Conservation (phyloP, 768 basidiomycete species). For the Psilocybe azurescens region DNA sequence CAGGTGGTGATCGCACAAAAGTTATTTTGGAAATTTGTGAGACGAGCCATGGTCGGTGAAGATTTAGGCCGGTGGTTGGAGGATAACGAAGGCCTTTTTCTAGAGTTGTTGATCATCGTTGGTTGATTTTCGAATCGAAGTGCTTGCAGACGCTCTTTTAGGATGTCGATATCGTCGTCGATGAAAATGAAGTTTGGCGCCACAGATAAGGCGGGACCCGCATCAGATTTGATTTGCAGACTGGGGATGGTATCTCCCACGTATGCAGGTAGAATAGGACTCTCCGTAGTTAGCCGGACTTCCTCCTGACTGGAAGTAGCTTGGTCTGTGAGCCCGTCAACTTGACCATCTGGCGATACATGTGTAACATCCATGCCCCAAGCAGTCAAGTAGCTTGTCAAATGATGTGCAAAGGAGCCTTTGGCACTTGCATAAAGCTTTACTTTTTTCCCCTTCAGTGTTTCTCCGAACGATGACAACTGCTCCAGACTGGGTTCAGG, state of each 20-base stretch:
- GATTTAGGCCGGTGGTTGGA: constrained; percentile 78
- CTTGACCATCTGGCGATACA: constrained; percentile 63
- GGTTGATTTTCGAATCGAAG: constrained; percentile 62
- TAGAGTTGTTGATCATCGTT: constrained; percentile 35
- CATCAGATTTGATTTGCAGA: constrained; percentile 24
- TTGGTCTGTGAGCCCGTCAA: constrained; percentile 39
- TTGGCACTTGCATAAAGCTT: constrained; percentile 85
- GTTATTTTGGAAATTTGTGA: constrained; percentile 42
- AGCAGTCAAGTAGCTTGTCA: constrained; percentile 90
- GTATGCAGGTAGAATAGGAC: constrained; percentile 15
- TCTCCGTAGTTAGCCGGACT: constrained; percentile 9
- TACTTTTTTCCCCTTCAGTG: constrained; percentile 82
- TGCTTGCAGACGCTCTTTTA: constrained; percentile 76
- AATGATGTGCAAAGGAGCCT: constrained; percentile 89
- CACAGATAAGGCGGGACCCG: constrained; percentile 25
- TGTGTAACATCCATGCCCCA: constrained; percentile 97
- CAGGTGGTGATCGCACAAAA: constrained; percentile 32
- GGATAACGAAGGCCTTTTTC: constrained; percentile 74
- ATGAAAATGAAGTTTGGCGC: constrained; percentile 74
- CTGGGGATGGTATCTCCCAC: constrained; percentile 11
- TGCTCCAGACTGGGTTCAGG: constrained; percentile 85
- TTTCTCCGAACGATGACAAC: constrained; percentile 79
- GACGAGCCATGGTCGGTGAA: constrained; percentile 76
- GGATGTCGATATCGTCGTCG: constrained; percentile 86
- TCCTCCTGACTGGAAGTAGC: constrained; percentile 16